A percentile compares a stretch with the other conserved stretches of the same genome.
phyloP scores from a whole-genome alignment of 306 rosid species.

The Prunus mira region DNA sequence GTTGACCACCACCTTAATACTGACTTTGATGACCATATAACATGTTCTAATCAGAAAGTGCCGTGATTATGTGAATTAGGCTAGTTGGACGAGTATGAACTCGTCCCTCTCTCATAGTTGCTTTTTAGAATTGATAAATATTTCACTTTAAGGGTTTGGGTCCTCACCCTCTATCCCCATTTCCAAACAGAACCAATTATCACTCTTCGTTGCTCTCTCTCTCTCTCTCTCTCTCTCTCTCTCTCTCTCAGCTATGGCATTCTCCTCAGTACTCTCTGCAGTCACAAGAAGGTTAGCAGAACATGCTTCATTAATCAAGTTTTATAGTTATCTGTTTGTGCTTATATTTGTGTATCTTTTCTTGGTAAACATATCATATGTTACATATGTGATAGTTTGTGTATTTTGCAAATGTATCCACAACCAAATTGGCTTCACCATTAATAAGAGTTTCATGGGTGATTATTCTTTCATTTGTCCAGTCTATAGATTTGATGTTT shows the following conservation, averaged over 20 bases:
- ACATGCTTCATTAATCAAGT: not conserved
- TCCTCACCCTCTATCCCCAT: not conserved
- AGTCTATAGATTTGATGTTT: not conserved
- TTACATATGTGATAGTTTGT: too few relatives aligned
- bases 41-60: too few relatives aligned
- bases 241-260: constrained; percentile 32
- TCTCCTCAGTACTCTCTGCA: constrained; percentile 21
- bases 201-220: not conserved
- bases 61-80: rapidly evolving
- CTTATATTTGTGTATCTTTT: not conserved
- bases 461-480: not conserved
- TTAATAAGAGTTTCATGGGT: not conserved
- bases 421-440: not conserved
- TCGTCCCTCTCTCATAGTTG: too few relatives aligned
- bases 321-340: not conserved
- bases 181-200: not conserved
- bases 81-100: too few relatives aligned
- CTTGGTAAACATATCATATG: not conserved
- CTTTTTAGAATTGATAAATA: not conserved
- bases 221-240: not conserved
- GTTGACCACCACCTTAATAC: too few relatives aligned
- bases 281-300: constrained; percentile 38
- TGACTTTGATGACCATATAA: too few relatives aligned
- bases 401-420: too few relatives aligned
- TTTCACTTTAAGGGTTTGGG: not conserved